Evolutionary conservation across 306 rosid genomes (phyloP), one percentile per base, ranked within the genome.

Genomic region (Delonix regia): DNA sequence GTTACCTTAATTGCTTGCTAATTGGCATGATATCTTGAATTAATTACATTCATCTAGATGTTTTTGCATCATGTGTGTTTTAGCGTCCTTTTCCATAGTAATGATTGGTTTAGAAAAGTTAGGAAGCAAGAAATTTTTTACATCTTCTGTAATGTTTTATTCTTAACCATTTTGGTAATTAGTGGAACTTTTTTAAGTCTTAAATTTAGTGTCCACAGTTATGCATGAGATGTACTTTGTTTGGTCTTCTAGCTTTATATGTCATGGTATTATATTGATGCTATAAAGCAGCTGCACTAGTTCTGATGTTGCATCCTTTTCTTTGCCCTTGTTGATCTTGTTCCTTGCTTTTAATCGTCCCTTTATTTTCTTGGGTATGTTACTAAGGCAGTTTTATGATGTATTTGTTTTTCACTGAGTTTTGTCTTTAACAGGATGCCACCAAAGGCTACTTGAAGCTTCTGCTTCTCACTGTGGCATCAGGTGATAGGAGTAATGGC

Each of bases 371-470:
- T 13, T 42, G 71, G 62, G 70, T 64, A 57, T 56, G 63, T 19
- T 44, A 38, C 36, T 45, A 2, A 34, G 69, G 12, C 30, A 71
- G 44, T 61, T 69, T 71, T 80, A 61, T 73, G 0, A 13, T 36
- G 30, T 41, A 39, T 41, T 22, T 42, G 70, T 21, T 67, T 78
- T 47, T 73, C 18, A 24, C 38, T 19, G 45, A 33, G 12, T 52
- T 34, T 16, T 19, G n/a, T 41, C 59, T 76, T 42, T 71, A 48
- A 78, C 91, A 96, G 99, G 99, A 96, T 81, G 91, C 99, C 71
- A 76, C 98, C 71, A 96, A 88, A 85, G 96, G 96, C 71, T 96
- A 96, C 89, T 88, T 96, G 85, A 96, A 93, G 82, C 99, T 96
- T 78, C 87, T 96, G 78, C 87, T 93, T 84, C 97, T 91, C 75